Conservation (phyloP, 2,329 filamentous ascomycete species). For the Metarhizium robertsii region DNA sequence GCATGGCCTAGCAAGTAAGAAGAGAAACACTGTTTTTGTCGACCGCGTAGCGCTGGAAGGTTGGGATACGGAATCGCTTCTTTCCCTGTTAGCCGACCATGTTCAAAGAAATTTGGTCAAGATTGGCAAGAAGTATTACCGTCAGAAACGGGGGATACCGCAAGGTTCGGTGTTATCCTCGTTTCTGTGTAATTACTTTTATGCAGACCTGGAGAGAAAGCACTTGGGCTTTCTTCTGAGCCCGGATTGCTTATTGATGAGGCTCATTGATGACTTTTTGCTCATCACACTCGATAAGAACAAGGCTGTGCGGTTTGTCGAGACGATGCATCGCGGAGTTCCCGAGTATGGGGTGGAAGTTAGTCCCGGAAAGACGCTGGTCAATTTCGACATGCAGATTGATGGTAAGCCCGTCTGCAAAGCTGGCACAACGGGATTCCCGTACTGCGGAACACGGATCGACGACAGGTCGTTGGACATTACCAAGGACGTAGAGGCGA, state of each 20-base stretch:
- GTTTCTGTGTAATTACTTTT: slow-evolving; percentile 90
- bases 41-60: slow-evolving; percentile 52
- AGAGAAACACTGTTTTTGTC: slow-evolving; percentile 67
- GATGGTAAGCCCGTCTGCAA: slow-evolving; percentile 42
- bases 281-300: slow-evolving; percentile 64
- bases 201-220: slow-evolving; percentile 71
- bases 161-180: slow-evolving; percentile 87
- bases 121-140: slow-evolving; percentile 79
- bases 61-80: slow-evolving; percentile 48
- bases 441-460: slow-evolving; percentile 80
- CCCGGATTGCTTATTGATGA: slow-evolving; percentile 56
- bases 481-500: slow-evolving; percentile 51
- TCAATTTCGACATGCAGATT: slow-evolving; percentile 67
- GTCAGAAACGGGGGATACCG: slow-evolving; percentile 82
- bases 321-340: slow-evolving; percentile 70
- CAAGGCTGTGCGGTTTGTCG: slow-evolving; percentile 64
- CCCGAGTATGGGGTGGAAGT: slow-evolving; percentile 73
- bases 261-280: slow-evolving; percentile 88
- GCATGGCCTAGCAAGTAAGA: slow-evolving; percentile 27
- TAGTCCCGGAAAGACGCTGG: slow-evolving; percentile 68
- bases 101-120: slow-evolving; percentile 79
- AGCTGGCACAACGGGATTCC: slow-evolving; percentile 45
- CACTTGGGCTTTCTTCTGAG: slow-evolving; percentile 56
- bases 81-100: slow-evolving; percentile 68
- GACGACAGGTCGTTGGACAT: slow-evolving; percentile 68